phyloP scores from a whole-genome alignment of 2,329 filamentous ascomycete species.

The Arthrobotrys iridis region DNA sequence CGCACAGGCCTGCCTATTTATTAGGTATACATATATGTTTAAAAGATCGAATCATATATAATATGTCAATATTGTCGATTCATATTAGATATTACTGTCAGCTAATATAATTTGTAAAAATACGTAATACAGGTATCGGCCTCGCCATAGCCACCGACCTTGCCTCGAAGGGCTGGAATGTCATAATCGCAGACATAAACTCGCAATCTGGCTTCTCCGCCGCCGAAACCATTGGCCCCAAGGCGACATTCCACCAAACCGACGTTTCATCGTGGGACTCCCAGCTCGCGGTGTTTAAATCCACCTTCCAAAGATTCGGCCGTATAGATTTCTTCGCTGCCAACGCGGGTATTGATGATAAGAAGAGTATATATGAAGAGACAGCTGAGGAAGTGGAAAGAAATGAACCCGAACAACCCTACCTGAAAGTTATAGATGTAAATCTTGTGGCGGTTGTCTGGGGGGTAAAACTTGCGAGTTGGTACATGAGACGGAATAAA shows the following conservation, averaged over 20 bases:
- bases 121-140: constrained; percentile 59
- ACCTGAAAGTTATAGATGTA: constrained; percentile 62
- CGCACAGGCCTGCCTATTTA: too few relatives aligned
- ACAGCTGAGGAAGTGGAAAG: constrained; percentile 59
- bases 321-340: constrained; percentile 63
- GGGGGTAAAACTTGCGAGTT: constrained; percentile 63
- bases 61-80: not conserved
- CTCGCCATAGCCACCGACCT: constrained; percentile 63
- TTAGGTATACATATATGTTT: too few relatives aligned
- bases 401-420: constrained; percentile 61
- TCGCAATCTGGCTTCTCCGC: constrained; percentile 38
- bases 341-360: constrained; percentile 63
- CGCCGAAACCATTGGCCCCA: constrained; percentile 37
- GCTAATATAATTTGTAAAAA: not conserved
- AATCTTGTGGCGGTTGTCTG: constrained; percentile 63
- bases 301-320: constrained; percentile 62
- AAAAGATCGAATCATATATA: not conserved
- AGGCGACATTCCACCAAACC: constrained; percentile 54
- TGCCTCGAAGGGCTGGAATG: constrained; percentile 61
- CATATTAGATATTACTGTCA: not conserved
- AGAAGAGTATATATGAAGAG: constrained; percentile 60
- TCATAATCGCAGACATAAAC: constrained; percentile 65
- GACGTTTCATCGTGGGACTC: constrained; percentile 62
- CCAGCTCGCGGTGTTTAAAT: constrained; percentile 62
- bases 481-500: constrained; percentile 62